Conservation (phyloP, 306 rosid genomes). For the Notholithocarpus densiflorus region DNA sequence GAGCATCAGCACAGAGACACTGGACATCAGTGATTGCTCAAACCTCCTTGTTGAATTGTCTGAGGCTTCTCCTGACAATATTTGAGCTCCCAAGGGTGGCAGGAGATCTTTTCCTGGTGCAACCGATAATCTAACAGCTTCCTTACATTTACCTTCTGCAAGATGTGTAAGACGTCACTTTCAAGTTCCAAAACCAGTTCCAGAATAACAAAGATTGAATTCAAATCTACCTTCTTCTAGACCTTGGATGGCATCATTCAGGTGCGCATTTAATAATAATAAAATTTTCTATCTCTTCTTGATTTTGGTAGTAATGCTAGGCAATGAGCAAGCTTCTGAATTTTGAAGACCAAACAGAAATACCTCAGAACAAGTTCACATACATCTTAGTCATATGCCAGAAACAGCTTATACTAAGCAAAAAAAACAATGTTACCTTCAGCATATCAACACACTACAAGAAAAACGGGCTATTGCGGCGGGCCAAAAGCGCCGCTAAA, state of each 20-base stretch:
- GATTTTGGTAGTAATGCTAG: constrained; percentile 84
- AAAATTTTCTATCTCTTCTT: constrained; percentile 71
- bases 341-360: constrained; percentile 29
- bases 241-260: constrained; percentile 70
- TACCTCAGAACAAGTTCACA: constrained; percentile 20
- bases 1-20: constrained; percentile 55
- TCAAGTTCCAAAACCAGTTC: constrained; percentile 11
- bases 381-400: neutral
- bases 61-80: constrained; percentile 34
- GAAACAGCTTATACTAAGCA: constrained; percentile 14
- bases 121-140: constrained; percentile 47
- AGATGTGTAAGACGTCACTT: constrained; percentile 18
- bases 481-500: too few relatives aligned
- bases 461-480: too few relatives aligned
- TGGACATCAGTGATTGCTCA: constrained; percentile 37
- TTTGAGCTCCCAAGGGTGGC: constrained; percentile 54
- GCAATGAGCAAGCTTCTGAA: constrained; percentile 77
- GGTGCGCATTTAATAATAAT: constrained; percentile 52
- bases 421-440: constrained; percentile 56
- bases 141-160: constrained; percentile 48
- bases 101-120: constrained; percentile 61
- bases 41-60: constrained; percentile 39
- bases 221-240: constrained; percentile 67
- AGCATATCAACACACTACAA: constrained; percentile 49
- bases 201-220: constrained; percentile 11